Percentiles rank a stretch among this genome's conserved stretches.
Conservation (phyloP, 179 eudicot species). For the Drosera spatulata region DNA sequence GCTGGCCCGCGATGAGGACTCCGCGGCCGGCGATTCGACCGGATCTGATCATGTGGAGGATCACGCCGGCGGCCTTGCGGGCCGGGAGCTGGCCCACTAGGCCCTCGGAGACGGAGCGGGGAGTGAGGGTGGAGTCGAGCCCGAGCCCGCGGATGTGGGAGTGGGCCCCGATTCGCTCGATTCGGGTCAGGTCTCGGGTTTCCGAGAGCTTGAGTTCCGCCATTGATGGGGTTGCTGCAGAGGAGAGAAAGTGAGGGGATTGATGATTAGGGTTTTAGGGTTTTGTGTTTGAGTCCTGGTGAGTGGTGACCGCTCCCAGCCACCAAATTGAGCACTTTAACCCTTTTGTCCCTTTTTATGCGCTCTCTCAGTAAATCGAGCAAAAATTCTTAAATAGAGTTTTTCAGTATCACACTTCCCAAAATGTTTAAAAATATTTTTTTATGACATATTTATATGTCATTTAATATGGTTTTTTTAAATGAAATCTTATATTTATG, state of each 20-base stretch:
- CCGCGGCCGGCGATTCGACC: constrained; percentile 92
- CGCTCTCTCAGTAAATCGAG: no score
- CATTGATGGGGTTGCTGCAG: constrained; percentile 19
- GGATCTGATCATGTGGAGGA: constrained; percentile 83
- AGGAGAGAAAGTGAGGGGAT: neutral
- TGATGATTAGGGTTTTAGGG: neutral
- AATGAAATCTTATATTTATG: no score
- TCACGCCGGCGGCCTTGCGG: constrained; percentile 84
- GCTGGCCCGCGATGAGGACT: constrained; percentile 83
- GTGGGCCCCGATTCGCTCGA: constrained; percentile 91
- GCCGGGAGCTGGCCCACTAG: constrained; percentile 78
- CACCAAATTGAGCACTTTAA: no score
- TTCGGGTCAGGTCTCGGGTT: constrained; percentile 70
- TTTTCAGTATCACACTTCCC: no score
- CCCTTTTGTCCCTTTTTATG: no score
- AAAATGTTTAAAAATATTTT: no score
- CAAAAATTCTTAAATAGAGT: no score
- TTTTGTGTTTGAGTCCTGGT: neutral
- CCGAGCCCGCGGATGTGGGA: constrained; percentile 95
- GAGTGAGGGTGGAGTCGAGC: constrained; percentile 69
- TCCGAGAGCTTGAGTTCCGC: constrained; percentile 76
- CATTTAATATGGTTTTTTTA: no score
- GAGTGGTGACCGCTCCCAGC: no score
- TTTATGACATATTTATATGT: no score
- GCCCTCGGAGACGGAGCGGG: constrained; percentile 75